phyloP scores from a whole-genome alignment of 768 basidiomycete species.

The Lactarius vividus region DNA sequence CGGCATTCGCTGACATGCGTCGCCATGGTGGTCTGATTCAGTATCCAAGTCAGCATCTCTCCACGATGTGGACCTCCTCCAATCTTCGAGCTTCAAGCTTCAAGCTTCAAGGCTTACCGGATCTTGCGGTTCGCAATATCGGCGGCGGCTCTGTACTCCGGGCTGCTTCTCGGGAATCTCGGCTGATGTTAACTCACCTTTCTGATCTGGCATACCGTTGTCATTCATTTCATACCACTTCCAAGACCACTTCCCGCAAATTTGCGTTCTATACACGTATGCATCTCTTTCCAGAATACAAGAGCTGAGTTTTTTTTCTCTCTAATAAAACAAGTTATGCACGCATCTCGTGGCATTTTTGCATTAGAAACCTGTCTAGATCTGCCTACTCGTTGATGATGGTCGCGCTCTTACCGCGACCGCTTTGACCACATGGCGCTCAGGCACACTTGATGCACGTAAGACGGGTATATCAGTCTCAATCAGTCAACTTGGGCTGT shows the following conservation, averaged over 20 bases:
- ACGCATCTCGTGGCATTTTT: neutral
- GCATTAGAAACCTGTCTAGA: neutral
- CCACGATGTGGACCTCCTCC: neutral
- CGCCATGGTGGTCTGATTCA: neutral
- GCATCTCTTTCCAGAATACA: neutral
- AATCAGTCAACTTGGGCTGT: neutral
- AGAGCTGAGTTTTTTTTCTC: neutral
- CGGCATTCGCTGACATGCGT: neutral
- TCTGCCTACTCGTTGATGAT: neutral
- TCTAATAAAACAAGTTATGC: neutral
- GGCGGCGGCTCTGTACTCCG: neutral
- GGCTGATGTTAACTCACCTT: neutral
- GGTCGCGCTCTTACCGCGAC: neutral
- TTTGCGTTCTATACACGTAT: neutral
- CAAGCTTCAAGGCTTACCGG: too few species aligned
- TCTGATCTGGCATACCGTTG: neutral
- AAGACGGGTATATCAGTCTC: neutral
- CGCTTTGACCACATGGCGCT: neutral
- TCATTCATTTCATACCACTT: neutral
- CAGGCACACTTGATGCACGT: neutral
- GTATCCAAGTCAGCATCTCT: neutral
- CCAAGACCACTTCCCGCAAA: neutral
- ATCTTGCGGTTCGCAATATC: neutral
- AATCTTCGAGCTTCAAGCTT: neutral
- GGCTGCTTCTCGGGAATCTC: neutral